Conservation (phyloP, 257 asterid genomes). For the Parsonsia alboflavescens region DNA sequence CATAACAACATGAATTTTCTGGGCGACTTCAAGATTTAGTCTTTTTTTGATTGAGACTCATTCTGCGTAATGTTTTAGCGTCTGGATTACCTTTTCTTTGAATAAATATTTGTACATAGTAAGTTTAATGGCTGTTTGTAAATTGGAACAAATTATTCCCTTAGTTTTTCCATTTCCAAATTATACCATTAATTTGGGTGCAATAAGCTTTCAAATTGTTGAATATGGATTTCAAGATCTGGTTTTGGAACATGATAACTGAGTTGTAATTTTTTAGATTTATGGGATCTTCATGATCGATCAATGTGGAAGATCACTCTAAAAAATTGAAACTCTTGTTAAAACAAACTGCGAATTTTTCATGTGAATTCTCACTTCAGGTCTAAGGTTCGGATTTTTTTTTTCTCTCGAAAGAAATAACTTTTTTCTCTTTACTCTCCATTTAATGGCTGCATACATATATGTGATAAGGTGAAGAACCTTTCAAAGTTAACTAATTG, state of each 20-base stretch:
- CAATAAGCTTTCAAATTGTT: not conserved
- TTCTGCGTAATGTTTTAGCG: not conserved
- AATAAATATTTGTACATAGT: not conserved
- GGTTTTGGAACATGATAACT: not conserved
- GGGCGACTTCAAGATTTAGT: not conserved
- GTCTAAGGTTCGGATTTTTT: not conserved
- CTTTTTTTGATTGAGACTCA: not conserved
- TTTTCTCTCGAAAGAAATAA: not conserved
- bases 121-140: not conserved
- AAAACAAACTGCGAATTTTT: not conserved
- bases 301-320: not conserved
- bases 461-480: not conserved
- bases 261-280: not conserved
- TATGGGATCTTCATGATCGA: not conserved
- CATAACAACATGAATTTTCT: not conserved
- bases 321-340: too few relatives aligned
- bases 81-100: conserved; percentile 1
- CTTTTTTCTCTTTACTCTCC: not conserved
- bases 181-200: not conserved
- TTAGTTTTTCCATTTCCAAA: not conserved
- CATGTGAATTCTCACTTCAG: not conserved
- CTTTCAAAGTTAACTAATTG: not conserved
- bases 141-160: not conserved
- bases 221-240: not conserved
- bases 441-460: not conserved